Conservation (phyloP, 2,329 filamentous ascomycete species). For the Aspergillus neotritici region DNA sequence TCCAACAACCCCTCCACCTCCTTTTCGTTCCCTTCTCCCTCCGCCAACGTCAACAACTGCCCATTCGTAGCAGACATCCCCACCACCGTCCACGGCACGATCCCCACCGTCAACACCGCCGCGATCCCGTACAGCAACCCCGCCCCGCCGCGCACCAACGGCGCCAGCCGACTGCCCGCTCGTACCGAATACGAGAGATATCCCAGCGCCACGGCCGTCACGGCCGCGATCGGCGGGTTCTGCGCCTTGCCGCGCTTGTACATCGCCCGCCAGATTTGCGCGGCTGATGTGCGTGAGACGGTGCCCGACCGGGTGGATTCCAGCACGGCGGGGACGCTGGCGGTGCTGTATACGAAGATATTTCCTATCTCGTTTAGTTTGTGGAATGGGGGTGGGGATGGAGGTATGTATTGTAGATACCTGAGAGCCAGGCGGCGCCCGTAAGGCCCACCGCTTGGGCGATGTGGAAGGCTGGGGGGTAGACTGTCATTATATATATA, state of each 20-base stretch:
- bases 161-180: conserved; percentile 8
- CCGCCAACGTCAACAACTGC: conserved; percentile 19
- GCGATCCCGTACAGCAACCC: conserved; percentile 21
- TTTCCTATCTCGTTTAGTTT: conserved; percentile 14
- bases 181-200: conserved; percentile 27
- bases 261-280: conserved; percentile 16
- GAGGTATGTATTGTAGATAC: too few species aligned
- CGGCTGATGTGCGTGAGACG: conserved; percentile 6
- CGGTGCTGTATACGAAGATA: conserved; percentile 23
- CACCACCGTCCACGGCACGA: conserved; percentile 30
- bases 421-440: conserved; percentile 27
- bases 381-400: neutral
- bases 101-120: conserved; percentile 24
- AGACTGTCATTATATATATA: conserved; percentile 12
- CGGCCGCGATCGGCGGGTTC: conserved; percentile 22
- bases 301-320: conserved; percentile 9
- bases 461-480: conserved; percentile 17
- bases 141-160: conserved; percentile 8
- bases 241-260: conserved; percentile 19
- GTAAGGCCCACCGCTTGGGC: conserved; percentile 26
- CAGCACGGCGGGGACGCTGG: conserved; percentile 23
- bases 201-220: conserved; percentile 18
- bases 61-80: conserved; percentile 27
- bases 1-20: conserved; percentile 14
- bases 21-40: conserved; percentile 7